phyloP scores from a whole-genome alignment of 2,329 filamentous ascomycete species.

The Fusarium abutilonis region DNA sequence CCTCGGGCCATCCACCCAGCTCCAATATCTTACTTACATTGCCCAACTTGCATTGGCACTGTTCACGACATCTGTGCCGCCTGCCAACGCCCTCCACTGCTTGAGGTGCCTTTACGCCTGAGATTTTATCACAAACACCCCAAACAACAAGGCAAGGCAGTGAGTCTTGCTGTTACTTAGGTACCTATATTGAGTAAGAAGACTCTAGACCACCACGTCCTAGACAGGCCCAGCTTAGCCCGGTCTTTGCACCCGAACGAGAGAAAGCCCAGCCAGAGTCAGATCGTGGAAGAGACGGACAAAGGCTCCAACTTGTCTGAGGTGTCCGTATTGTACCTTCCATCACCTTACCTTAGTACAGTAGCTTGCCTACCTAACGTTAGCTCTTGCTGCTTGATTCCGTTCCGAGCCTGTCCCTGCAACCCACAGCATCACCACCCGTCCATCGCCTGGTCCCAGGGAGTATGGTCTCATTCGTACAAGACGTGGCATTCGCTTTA shows the following conservation, averaged over 20 bases:
- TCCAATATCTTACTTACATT: constrained; percentile 22
- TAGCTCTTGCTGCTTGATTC: constrained; percentile 33
- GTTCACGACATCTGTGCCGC: constrained; percentile 16
- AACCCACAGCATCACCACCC: constrained; percentile 42
- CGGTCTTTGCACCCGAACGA: constrained; percentile 15
- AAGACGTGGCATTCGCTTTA: constrained; percentile 44
- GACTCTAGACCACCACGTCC: constrained; percentile 22
- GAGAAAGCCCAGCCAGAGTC: constrained; percentile 5
- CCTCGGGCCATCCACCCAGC: constrained; percentile 9
- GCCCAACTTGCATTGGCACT: constrained; percentile 11
- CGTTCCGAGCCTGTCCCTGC: constrained; percentile 42
- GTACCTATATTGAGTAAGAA: constrained; percentile 2
- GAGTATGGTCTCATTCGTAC: constrained; percentile 41
- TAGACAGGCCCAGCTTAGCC: constrained; percentile 23
- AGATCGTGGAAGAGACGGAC: constrained; percentile 33
- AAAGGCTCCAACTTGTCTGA: constrained; percentile 31
- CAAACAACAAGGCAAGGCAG: constrained; percentile 1
- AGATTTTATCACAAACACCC: neutral
- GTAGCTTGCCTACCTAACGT: constrained; percentile 15
- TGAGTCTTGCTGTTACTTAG: neutral
- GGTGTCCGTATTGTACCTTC: constrained; percentile 15
- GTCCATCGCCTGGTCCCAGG: constrained; percentile 23
- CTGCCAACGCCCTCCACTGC: constrained; percentile 1
- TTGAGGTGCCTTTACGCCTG: neutral
- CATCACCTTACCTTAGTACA: constrained; percentile 5